Evolutionary conservation across 2,329 filamentous ascomycete genomes (phyloP).

Genomic region (Apiospora sp.): DNA sequence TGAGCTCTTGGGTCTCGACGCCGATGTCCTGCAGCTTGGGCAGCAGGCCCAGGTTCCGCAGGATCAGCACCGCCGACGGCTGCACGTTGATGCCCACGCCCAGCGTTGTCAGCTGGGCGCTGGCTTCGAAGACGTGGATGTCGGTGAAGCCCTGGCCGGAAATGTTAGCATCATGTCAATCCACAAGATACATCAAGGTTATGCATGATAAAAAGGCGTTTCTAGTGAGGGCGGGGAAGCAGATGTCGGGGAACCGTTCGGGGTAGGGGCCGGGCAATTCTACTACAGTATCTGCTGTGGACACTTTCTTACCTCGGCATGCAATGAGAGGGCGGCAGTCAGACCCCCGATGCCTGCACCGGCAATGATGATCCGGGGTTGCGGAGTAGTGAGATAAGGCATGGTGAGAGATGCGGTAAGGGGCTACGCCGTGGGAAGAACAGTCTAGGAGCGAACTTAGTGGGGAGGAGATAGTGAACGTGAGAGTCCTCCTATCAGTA

Average conservation of each 20-base stretch:
- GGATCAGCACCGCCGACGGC: constrained; percentile 52
- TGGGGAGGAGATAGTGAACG: not conserved
- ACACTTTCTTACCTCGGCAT: constrained; percentile 32
- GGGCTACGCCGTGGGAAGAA: not conserved
- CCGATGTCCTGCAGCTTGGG: constrained; percentile 49
- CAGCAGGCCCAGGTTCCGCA: constrained; percentile 52
- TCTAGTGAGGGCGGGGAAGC: not conserved
- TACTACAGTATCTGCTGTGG: not conserved
- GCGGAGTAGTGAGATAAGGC: constrained; percentile 25
- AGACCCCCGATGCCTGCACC: constrained; percentile 43
- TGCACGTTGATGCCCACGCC: constrained; percentile 57
- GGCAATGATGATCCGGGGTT: constrained; percentile 40
- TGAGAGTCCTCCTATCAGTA: not conserved
- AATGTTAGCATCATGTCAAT: not conserved
- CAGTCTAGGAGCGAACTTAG: not conserved
- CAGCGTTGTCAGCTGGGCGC: constrained; percentile 49
- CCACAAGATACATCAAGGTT: not conserved
- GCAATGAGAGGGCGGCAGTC: constrained; percentile 37
- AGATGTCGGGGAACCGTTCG: not conserved
- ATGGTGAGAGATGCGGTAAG: not conserved
- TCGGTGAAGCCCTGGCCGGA: constrained; percentile 42
- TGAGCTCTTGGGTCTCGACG: constrained; percentile 51
- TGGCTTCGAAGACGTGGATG: constrained; percentile 52
- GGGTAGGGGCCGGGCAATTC: not conserved
- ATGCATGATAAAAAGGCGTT: not conserved